Base-by-base conservation (phyloP, 768 basidiomycete genomes). In the Boletellus sp. region DNA sequence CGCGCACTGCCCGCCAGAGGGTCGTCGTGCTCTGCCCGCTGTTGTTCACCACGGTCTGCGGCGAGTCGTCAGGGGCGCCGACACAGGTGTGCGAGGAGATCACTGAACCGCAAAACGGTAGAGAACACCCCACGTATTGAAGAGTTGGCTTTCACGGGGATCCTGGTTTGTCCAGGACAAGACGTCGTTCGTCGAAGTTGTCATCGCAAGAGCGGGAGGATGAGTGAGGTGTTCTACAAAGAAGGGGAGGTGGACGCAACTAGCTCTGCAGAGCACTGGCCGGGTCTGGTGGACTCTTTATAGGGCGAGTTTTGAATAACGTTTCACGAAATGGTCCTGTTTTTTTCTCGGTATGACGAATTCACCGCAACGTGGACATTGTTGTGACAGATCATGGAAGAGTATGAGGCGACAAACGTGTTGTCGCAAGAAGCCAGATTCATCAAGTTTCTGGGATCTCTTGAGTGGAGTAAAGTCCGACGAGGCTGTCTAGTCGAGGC, bases 121-220 rank as follows among this genome's bases (percentile, higher is more conserved):
- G 55, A 87, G 73, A 47, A 88, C 77, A 51, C 88, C 88, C 80
- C 83, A 88, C 28, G 81, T 78, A 62, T 87, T 89, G 73, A 90
- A 92, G 51, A 93, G 77, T 45, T 80, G 75, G 61, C 90, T 92
- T 67, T 90, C 84, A 42, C 87, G 84, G 59, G 87, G 85, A 68
- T 92, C 89, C 59, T 85, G 83, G 70, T 85, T 89, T 40, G 90
- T 91, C 90, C 90, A 93, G 47, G 84, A 88, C 66, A 90, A 79
- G 42, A 89, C 74, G 52, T 90, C 87, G 69, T 82, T 79, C 50
- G 79, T 72, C 49, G 76, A 62, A 59, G 75, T 70, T 41, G 77
- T 63, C 79, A 81, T 82, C 53, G 54, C 63, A 59, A 63, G 61
- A 49, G 75, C 68, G 58, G 74, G 62, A 32, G 19, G 48, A 61